phyloP scores from a whole-genome alignment of 2,329 filamentous ascomycete species.

The Orbilia blumenaviensis region DNA sequence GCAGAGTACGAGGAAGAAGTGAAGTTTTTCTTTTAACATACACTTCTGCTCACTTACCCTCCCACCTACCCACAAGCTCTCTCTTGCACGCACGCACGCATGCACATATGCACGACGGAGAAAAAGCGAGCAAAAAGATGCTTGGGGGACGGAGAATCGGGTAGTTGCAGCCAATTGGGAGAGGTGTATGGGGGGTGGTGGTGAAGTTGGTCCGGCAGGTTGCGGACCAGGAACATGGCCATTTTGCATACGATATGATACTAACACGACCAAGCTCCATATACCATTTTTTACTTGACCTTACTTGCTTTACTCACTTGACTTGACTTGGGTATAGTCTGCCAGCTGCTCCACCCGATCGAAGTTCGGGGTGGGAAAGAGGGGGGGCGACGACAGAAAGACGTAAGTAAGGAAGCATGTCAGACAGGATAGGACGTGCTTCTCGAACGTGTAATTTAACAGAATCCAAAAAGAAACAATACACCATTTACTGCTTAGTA shows the following conservation, averaged over 20 bases:
- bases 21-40: background rate
- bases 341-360: slow-evolving; percentile 2
- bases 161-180: slow-evolving; percentile 30
- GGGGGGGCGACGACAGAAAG: slow-evolving; percentile 7
- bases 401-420: background rate
- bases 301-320: too few relatives aligned
- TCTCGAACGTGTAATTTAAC: background rate
- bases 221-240: slow-evolving; percentile 7
- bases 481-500: too few relatives aligned
- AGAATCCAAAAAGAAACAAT: too few relatives aligned
- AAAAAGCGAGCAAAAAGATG: background rate
- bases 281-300: too few relatives aligned
- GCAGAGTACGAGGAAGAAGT: slow-evolving; percentile 77
- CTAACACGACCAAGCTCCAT: too few relatives aligned
- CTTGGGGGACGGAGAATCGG: slow-evolving; percentile 10
- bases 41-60: background rate
- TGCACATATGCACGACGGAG: background rate
- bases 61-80: too few relatives aligned
- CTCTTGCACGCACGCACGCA: background rate
- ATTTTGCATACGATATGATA: too few relatives aligned
- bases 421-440: background rate
- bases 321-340: too few relatives aligned
- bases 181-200: background rate
- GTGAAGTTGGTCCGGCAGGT: slow-evolving; percentile 20
- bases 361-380: background rate